Evolutionary conservation across 306 rosid genomes (phyloP).

Genomic region (Sphenostylis stenocarpa): DNA sequence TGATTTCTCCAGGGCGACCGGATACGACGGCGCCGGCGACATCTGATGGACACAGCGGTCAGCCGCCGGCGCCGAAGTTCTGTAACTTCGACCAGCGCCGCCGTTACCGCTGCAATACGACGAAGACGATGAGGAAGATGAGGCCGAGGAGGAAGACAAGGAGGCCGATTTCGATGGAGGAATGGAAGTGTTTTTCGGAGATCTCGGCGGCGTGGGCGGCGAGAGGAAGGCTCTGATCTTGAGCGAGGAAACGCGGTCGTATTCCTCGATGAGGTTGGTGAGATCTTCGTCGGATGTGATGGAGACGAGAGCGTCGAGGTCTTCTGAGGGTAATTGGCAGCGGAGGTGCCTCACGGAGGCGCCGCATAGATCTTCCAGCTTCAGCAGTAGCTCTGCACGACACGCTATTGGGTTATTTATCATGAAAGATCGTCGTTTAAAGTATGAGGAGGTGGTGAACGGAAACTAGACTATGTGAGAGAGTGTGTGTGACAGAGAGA

Average conservation of each 20-base stretch:
- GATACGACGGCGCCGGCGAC: slow-evolving; percentile 37
- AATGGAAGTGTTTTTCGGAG: slow-evolving; percentile 38
- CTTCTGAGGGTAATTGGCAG: slow-evolving; percentile 87
- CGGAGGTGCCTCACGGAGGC: slow-evolving; percentile 63
- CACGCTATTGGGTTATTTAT: slow-evolving; percentile 2
- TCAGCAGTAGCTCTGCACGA: slow-evolving; percentile 66
- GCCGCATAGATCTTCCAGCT: slow-evolving; percentile 75
- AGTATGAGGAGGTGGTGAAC: background rate
- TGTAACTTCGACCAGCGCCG: slow-evolving; percentile 38
- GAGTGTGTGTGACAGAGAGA: background rate
- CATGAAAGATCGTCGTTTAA: background rate
- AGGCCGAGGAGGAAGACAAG: slow-evolving; percentile 49
- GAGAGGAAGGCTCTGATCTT: slow-evolving; percentile 87
- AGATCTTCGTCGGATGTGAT: slow-evolving; percentile 89
- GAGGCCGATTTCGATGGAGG: slow-evolving; percentile 45
- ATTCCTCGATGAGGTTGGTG: slow-evolving; percentile 81
- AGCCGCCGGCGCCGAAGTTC: slow-evolving; percentile 7
- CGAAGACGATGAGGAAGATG: slow-evolving; percentile 41
- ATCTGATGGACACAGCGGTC: slow-evolving; percentile 56
- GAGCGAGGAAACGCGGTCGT: slow-evolving; percentile 55
- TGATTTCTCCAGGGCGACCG: slow-evolving; percentile 36
- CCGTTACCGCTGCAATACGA: slow-evolving; percentile 33
- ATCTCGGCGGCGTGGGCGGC: slow-evolving; percentile 60
- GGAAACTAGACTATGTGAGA: background rate
- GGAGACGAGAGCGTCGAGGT: slow-evolving; percentile 89